Evolutionary conservation across 2,329 filamentous ascomycete species (phyloP).

Genomic region (Cytospora leucostoma): DNA sequence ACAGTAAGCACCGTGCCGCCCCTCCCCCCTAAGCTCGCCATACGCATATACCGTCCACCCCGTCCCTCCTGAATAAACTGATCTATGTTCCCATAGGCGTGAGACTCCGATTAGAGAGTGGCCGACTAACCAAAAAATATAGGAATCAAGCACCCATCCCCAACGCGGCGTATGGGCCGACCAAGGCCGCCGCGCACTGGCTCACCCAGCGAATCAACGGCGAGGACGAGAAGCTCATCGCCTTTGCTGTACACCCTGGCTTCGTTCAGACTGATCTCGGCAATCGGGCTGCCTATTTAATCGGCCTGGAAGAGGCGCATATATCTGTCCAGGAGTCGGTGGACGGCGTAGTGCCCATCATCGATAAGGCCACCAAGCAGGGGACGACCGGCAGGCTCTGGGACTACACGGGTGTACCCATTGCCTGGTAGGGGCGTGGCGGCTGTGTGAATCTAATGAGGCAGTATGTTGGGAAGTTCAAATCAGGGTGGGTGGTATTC

Average conservation of each 20-base stretch:
- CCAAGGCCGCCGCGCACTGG: conserved; percentile 43
- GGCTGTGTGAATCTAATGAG: too few relatives aligned
- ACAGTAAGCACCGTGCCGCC: too few relatives aligned
- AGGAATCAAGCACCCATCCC: conserved; percentile 33
- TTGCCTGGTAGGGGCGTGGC: background rate
- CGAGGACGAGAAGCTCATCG: conserved; percentile 39
- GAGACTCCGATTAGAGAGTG: too few relatives aligned
- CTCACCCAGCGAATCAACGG: conserved; percentile 36
- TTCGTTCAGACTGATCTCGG: conserved; percentile 33
- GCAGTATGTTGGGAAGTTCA: too few relatives aligned
- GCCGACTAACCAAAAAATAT: too few relatives aligned
- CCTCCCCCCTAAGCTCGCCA: too few relatives aligned
- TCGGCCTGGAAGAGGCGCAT: conserved; percentile 6
- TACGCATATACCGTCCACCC: too few relatives aligned
- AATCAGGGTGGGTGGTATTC: too few relatives aligned
- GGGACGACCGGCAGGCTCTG: conserved; percentile 4
- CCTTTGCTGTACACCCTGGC: conserved; percentile 38
- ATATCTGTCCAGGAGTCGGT: conserved; percentile 8
- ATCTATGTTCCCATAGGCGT: too few relatives aligned
- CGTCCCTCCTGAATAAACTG: too few relatives aligned
- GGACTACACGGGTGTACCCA: background rate
- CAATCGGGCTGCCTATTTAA: conserved; percentile 6
- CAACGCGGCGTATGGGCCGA: conserved; percentile 45
- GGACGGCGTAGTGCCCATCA: conserved; percentile 5
- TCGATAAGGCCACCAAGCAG: conserved; percentile 18